Evolutionary conservation across 257 asterid genomes (phyloP), one percentile per base, ranked within the genome.

Genomic region (Avicennia marina): DNA sequence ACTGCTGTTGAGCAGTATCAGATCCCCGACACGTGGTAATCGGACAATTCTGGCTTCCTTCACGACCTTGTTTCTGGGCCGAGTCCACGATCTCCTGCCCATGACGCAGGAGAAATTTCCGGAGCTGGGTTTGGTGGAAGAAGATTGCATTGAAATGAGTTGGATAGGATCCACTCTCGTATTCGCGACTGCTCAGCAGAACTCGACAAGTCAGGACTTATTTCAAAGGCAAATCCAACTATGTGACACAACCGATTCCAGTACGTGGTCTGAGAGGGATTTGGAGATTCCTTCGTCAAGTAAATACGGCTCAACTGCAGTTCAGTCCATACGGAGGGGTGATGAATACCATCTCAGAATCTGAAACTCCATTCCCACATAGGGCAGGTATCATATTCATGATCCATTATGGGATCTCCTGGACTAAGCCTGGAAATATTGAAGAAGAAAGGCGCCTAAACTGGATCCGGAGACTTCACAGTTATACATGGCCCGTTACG

Each of bases 61-160:
- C 51, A 57, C 58, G 1, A 18, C 80, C 0, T 17, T 75, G 11
- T 79, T 31, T 67, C 72, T 75, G 2, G 86, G 82, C 0, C 66
- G 60, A 5, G 55, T 33, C 2, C 32, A 47, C 1, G 63, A 72
- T 36, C 72, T 80, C 19, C 25, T 80, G 7, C 32, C 56, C 3
- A 2, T 79, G 11, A 69, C 75, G 85, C 53, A 72, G 21, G 27
- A 45, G 2, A 55, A 63, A 2, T 80, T 80, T 20, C 77, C 83
- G 0, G 83, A 80, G 29, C 61, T 80, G 1, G 81, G 81, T 7
- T 42, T 80, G 62, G 38, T 10, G 2, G 53, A 40, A 62, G 26
- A 59, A 32, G 84, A 80, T 24, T 73, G 77, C 2, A 56, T 0
- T 0, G 87, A 76, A 43, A 76, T 73, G 81, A 71, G 77, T 1